Conservation (phyloP, 495 filamentous ascomycete genomes). For the Penicillium lividum region DNA sequence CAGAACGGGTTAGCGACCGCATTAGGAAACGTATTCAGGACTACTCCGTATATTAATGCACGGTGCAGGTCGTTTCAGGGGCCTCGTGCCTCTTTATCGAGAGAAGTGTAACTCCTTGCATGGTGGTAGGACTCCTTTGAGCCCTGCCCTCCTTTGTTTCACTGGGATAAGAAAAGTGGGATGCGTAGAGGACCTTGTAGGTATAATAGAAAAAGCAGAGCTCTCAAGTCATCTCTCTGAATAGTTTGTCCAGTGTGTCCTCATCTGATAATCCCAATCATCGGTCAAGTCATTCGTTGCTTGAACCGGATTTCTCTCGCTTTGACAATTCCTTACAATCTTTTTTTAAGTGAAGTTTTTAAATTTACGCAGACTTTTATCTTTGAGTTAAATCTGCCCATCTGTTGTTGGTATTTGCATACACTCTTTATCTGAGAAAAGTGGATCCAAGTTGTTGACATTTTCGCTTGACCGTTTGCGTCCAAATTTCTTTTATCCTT, state of each 20-base stretch:
- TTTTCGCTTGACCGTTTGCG: constrained; percentile 35
- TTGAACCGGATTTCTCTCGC: neutral
- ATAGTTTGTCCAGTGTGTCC: neutral
- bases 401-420: neutral
- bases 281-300: constrained; percentile 16
- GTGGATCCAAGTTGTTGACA: constrained; percentile 18
- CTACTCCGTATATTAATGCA: neutral
- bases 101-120: constrained; percentile 9
- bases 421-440: constrained; percentile 7
- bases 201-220: constrained; percentile 19
- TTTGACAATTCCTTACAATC: neutral
- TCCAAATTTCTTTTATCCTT: constrained; percentile 31
- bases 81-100: constrained; percentile 13
- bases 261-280: constrained; percentile 6
- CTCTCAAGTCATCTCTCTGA: neutral
- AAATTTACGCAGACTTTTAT: no score
- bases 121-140: constrained; percentile 8
- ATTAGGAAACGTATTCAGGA: constrained; percentile 25
- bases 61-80: constrained; percentile 19
- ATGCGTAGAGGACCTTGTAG: neutral
- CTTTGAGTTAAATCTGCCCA: no score
- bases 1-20: constrained; percentile 10
- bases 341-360: neutral
- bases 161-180: constrained; percentile 17
- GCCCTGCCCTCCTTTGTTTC: constrained; percentile 24